Conservation (phyloP, 129 eudicot species). For the Arctium minus region DNA sequence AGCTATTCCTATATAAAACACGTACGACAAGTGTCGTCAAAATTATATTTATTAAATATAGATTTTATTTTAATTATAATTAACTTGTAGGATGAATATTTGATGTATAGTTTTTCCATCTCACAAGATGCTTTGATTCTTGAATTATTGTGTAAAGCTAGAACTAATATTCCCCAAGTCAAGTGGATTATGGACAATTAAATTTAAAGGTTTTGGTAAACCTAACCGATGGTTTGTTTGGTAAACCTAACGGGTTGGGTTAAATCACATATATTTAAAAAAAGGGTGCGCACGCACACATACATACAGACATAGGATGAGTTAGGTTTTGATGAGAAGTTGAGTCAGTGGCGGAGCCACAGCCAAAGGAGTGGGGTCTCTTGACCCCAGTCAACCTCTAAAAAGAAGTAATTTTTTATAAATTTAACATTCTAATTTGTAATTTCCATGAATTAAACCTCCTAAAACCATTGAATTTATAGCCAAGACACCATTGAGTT, state of each 20-base stretch:
- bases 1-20: background rate
- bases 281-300: too few relatives aligned
- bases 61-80: background rate
- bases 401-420: too few relatives aligned
- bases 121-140: background rate
- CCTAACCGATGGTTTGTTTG: background rate
- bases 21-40: background rate
- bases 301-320: too few relatives aligned
- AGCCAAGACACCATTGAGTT: too few relatives aligned
- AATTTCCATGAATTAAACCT: too few relatives aligned
- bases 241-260: background rate
- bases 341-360: too few relatives aligned
- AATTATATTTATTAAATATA: background rate
- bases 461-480: too few relatives aligned
- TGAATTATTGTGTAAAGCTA: background rate
- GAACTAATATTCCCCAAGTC: background rate
- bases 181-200: background rate
- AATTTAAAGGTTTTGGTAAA: background rate
- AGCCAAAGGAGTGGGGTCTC: too few relatives aligned
- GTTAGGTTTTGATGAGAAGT: too few relatives aligned
- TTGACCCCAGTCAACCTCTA: too few relatives aligned
- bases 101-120: background rate
- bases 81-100: background rate
- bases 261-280: too few relatives aligned
- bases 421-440: too few relatives aligned